Conservation (phyloP, 2,329 filamentous ascomycete species). For the Calonectria multiphialidica region DNA sequence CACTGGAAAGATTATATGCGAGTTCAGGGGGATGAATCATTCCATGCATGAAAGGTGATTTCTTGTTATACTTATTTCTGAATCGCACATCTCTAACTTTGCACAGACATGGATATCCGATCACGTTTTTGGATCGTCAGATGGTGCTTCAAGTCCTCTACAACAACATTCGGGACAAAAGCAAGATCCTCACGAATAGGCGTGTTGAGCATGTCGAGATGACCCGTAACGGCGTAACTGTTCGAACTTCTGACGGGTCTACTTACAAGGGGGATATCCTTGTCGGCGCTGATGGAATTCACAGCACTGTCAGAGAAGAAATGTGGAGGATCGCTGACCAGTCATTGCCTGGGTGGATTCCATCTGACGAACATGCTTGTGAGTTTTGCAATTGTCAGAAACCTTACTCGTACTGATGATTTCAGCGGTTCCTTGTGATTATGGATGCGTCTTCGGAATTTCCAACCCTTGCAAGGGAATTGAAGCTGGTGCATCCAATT, state of each 20-base stretch:
- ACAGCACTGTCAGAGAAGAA: slow-evolving; percentile 51
- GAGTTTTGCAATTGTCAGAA: too few species aligned
- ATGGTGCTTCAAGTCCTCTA: slow-evolving; percentile 49
- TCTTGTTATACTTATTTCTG: too few species aligned
- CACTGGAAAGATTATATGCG: slow-evolving; percentile 1
- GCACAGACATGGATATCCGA: slow-evolving; percentile 45
- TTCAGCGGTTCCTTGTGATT: slow-evolving; percentile 15
- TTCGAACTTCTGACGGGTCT: neutral
- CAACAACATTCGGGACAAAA: slow-evolving; percentile 46
- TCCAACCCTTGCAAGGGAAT: slow-evolving; percentile 12
- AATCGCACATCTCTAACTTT: neutral
- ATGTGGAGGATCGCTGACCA: slow-evolving; percentile 38
- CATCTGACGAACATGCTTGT: slow-evolving; percentile 11
- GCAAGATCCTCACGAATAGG: slow-evolving; percentile 28
- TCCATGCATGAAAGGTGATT: slow-evolving; percentile 17
- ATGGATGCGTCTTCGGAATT: slow-evolving; percentile 25
- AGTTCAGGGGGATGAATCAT: slow-evolving; percentile 16
- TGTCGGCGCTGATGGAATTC: slow-evolving; percentile 55
- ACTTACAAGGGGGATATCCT: slow-evolving; percentile 48
- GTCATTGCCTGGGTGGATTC: slow-evolving; percentile 14
- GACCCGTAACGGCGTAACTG: slow-evolving; percentile 24
- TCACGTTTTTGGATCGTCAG: slow-evolving; percentile 52
- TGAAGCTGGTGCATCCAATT: slow-evolving; percentile 1
- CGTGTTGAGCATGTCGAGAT: slow-evolving; percentile 17
- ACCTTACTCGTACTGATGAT: too few species aligned